Evolutionary conservation across 495 filamentous ascomycete species (phyloP).

Genomic region (Xylaria curta): DNA sequence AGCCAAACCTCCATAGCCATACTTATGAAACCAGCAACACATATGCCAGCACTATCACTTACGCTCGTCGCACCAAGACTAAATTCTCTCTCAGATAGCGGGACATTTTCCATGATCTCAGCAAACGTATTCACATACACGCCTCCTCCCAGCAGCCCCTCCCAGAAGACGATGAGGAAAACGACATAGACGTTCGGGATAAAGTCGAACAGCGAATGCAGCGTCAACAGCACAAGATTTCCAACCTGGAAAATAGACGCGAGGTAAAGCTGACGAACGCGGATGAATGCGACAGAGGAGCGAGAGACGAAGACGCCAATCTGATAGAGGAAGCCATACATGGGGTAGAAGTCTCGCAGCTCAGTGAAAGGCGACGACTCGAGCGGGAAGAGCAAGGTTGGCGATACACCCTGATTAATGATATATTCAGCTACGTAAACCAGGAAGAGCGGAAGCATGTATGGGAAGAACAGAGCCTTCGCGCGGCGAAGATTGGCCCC

Average conservation of each 20-base stretch:
- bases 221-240: slow-evolving; percentile 75
- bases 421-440: slow-evolving; percentile 97
- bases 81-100: slow-evolving; percentile 82
- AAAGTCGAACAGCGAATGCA: slow-evolving; percentile 78
- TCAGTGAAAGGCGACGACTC: slow-evolving; percentile 73
- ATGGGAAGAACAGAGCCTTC: slow-evolving; percentile 55
- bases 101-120: slow-evolving; percentile 79
- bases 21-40: slow-evolving; percentile 82
- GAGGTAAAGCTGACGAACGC: slow-evolving; percentile 78
- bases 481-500: slow-evolving; percentile 51
- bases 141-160: slow-evolving; percentile 84
- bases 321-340: slow-evolving; percentile 91
- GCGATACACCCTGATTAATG: slow-evolving; percentile 91
- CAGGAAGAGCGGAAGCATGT: slow-evolving; percentile 87
- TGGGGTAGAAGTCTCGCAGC: slow-evolving; percentile 89
- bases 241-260: slow-evolving; percentile 82
- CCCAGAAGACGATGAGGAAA: slow-evolving; percentile 91
- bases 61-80: slow-evolving; percentile 88
- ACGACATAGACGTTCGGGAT: slow-evolving; percentile 84
- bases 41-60: slow-evolving; percentile 90
- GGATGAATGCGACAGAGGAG: slow-evolving; percentile 85
- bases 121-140: slow-evolving; percentile 98
- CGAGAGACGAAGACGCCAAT: slow-evolving; percentile 92
- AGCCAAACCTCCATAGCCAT: slow-evolving; percentile 84
- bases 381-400: slow-evolving; percentile 87